These are phyloP conservation scores for Paramecium pentaurelia DNA, from an alignment of 73 alveolate species.

Conservation along the genomic window DNA sequence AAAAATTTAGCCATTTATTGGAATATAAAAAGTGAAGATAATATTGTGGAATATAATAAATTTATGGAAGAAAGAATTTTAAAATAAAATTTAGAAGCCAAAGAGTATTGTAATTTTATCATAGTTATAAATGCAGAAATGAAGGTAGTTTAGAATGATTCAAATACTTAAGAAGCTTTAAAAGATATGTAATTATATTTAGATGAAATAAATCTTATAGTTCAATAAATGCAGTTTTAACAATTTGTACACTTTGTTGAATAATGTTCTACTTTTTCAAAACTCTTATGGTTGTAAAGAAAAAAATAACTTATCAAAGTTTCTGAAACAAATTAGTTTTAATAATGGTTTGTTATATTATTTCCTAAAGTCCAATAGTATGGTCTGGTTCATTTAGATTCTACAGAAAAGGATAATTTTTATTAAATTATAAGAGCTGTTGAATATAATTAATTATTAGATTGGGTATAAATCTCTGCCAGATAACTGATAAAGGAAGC, in stretches of 20 bases:
- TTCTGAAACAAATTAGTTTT: not conserved
- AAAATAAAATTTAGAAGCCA: not conserved
- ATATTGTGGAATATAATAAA: not conserved
- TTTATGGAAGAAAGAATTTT: constrained; percentile 35
- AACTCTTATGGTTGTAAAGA: constrained; percentile 53
- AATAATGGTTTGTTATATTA: not conserved
- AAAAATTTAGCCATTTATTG: constrained; percentile 70
- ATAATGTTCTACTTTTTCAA: not conserved
- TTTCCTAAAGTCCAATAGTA: not conserved
- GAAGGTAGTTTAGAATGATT: constrained; percentile 22
- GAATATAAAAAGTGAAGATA: not conserved
- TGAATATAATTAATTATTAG: not conserved
- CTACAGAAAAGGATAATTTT: not conserved
- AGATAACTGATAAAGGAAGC: not conserved
- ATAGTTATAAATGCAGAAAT: constrained; percentile 48
- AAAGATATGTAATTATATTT: constrained; percentile 33
- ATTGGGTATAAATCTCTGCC: constrained; percentile 23
- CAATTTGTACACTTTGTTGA: constrained; percentile 42
- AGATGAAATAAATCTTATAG: constrained; percentile 9
- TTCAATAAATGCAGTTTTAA: not conserved
- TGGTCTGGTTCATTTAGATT: not conserved
- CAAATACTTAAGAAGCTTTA: constrained; percentile 8
- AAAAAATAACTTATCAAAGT: not conserved
- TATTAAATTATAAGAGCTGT: not conserved
- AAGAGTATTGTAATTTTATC: constrained; percentile 17